Evolutionary conservation across 2,329 filamentous ascomycete species (phyloP), one percentile per base, ranked within the genome.

Genomic region (Fusarium coffeatum): DNA sequence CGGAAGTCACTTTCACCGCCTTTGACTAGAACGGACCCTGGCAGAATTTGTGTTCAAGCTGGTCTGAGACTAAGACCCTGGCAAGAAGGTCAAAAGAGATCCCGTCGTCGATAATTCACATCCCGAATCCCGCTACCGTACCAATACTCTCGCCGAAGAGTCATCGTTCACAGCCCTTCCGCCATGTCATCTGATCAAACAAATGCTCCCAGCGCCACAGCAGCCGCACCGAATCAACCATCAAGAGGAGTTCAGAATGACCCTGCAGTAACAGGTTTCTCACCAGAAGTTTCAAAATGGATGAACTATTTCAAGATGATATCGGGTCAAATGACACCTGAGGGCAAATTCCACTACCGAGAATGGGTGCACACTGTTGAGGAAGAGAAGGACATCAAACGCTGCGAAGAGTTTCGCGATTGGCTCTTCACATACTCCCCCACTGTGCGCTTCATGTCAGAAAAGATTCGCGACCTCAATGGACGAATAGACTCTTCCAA

Each of bases 361-460:
- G 86, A 91, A 77, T 89, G 89, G 78, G 89, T 90, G 69, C 94
- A 97, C 83, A 84, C 87, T 58, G 85, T 89, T 60, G 90, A 94
- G 81, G 93, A 96, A 82, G 88, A 87, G 66, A 83, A 85, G 30
- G 94, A 98, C 85, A 94, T 92, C 85, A 86, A 86, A 76, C 89
- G 89, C 57, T 97, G 93, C 84, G 93, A 98, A 77, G 83, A 90
- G 45, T 88, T 93, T 80, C 90, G 93, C 60, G 91, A 96, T 80
- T 98, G 92, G 85, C 88, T 97, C 37, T 89, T 98, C 75, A 83
- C 89, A 77, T 92, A 94, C 84, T 95, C 92, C 59, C 96, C 96
- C 28, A 89, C 93, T 59, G 90, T 99, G 64, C 90, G 91, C 66
- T 99, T 97, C 86, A 84, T 99, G 81, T 89, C 89, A 58, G 89